A percentile compares a stretch with the other conserved stretches of the same genome.
Evolutionary conservation across 495 filamentous ascomycete species (phyloP).

Genomic region (Stereocaulon alpinum): DNA sequence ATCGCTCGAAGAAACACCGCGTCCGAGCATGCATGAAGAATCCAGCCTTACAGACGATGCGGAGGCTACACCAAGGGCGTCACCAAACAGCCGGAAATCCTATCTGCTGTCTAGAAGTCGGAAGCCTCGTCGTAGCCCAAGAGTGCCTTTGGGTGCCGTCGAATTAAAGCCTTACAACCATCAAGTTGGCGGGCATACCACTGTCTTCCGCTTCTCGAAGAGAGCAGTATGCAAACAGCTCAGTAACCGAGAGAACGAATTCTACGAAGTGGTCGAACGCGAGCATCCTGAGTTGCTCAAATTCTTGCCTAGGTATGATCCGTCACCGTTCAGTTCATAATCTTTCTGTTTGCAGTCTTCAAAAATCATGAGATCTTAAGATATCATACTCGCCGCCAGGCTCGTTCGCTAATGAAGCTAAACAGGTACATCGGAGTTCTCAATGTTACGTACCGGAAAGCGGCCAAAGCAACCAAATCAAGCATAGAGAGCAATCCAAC

Average conservation of each 20-base stretch:
- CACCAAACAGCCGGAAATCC: constrained; percentile 36
- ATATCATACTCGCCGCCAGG: not conserved
- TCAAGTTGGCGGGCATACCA: constrained; percentile 94
- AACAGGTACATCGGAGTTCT: constrained; percentile 89
- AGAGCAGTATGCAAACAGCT: constrained; percentile 95
- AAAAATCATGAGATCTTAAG: not conserved
- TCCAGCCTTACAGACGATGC: constrained; percentile 46
- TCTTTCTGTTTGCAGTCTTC: not conserved
- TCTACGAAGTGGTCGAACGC: constrained; percentile 90
- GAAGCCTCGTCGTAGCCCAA: constrained; percentile 24
- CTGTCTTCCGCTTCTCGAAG: constrained; percentile 88
- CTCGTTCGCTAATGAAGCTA: not conserved
- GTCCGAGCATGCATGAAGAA: constrained; percentile 39
- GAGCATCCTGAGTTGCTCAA: constrained; percentile 79
- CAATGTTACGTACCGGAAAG: constrained; percentile 93
- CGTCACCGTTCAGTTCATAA: constrained; percentile 16
- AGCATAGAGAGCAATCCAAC: constrained; percentile 33
- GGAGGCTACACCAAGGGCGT: constrained; percentile 52
- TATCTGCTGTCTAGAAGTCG: constrained; percentile 28
- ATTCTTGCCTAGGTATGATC: constrained; percentile 79
- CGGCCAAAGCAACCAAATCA: constrained; percentile 54
- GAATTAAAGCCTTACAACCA: constrained; percentile 95
- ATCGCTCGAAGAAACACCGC: constrained; percentile 44
- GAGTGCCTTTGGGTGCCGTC: constrained; percentile 73
- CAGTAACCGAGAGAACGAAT: constrained; percentile 94